Evolutionary conservation across 2,329 filamentous ascomycete species (phyloP), one percentile per base, ranked within the genome.

Genomic region (Lizonia empirigonia): DNA sequence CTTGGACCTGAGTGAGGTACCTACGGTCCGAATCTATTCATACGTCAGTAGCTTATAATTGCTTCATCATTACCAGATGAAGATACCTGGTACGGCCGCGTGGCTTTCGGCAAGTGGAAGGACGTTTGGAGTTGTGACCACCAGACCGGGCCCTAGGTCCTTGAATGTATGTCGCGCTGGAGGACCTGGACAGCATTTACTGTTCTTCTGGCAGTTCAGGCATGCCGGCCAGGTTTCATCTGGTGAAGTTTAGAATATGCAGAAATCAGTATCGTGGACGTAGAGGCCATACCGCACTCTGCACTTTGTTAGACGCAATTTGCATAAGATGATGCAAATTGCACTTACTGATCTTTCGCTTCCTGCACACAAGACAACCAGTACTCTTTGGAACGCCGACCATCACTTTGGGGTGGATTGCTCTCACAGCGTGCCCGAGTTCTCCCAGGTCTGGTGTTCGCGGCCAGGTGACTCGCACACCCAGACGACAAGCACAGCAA

Each of bases 171-270:
- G 68, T 36, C 65, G 61, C 22, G 65, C 56, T 18, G 68, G 69
- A 34, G 65, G 68, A 1, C 70, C 70, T 15, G 70, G 68, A 55
- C 70, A 73, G 37, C 44, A 47, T 48, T 70, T 72, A 7, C 60
- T 47, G 46, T 72, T 72, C 44, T 68, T 71, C 45, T 64, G 60
- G 51, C 69, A 73, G 22, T 72, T 70, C 15, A 64, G 27, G 49
- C 70, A 73, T 16, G 37, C 51, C 16, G 70, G 70, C 70, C 69
- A 73, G 10, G 58, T 64, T 45, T 72, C 68, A 49, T 72, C 70
- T 70, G 64, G 33, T 40, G 30, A n/a, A 35, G 23, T 26, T 64
- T 40, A 62, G 59, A 49, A 52, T 40, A 13, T 9, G 27, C 18
- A 15, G 36, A 7, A n/a, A 13, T n/a, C 20, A 16, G 22, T 33